Evolutionary conservation across 352 stramenopile species (phyloP).

Genomic region (Globisporangium paroecandrum): DNA sequence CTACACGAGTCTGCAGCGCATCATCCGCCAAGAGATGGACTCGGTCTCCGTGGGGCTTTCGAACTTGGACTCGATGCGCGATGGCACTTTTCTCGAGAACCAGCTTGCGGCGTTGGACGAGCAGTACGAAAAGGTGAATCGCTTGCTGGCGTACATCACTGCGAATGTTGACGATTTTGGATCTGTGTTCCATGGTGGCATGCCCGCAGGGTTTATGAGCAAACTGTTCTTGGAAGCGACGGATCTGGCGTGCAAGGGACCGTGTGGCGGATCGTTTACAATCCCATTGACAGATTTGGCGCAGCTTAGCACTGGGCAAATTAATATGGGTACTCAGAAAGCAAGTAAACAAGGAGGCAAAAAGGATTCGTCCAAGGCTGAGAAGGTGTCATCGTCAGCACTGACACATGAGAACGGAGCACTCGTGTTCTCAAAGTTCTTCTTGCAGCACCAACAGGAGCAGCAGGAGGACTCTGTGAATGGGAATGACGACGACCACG

Average conservation of each 20-base stretch:
- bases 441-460: slow-evolving; percentile 20
- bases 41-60: slow-evolving; percentile 49
- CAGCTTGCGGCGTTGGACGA: slow-evolving; percentile 49
- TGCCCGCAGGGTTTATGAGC: slow-evolving; percentile 51
- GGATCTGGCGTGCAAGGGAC: slow-evolving; percentile 62
- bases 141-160: slow-evolving; percentile 46
- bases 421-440: slow-evolving; percentile 58
- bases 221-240: slow-evolving; percentile 51
- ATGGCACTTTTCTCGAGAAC: slow-evolving; percentile 56
- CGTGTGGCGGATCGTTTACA: slow-evolving; percentile 46
- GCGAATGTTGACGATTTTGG: slow-evolving; percentile 66
- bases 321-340: background rate
- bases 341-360: background rate
- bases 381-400: slow-evolving; percentile 16
- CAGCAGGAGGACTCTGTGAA: slow-evolving; percentile 4
- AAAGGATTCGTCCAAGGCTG: slow-evolving; percentile 1
- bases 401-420: slow-evolving; percentile 59
- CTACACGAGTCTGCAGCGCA: slow-evolving; percentile 56
- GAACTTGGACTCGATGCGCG: slow-evolving; percentile 53
- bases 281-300: slow-evolving; percentile 58
- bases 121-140: slow-evolving; percentile 53
- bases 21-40: slow-evolving; percentile 67
- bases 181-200: slow-evolving; percentile 49
- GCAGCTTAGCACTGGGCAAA: slow-evolving; percentile 15
- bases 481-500: slow-evolving; percentile 4